Evolutionary conservation across 495 filamentous ascomycete genomes (phyloP), one percentile per base, ranked within the genome.

Genomic region (Sabuloglossum arenarium): DNA sequence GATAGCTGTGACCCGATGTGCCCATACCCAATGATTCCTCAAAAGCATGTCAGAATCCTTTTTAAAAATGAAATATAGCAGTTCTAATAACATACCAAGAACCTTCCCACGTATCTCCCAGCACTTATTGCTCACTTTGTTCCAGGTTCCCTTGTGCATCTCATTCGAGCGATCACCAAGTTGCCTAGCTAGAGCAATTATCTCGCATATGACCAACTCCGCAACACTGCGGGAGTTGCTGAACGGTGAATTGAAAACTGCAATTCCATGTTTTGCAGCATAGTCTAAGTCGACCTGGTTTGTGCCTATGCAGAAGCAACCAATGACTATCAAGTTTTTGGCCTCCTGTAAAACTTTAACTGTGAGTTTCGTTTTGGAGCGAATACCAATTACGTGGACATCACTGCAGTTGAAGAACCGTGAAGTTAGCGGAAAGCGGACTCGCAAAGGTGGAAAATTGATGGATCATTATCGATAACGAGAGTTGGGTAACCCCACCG

Each of bases 101-200:
- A 89, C 96, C 73, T 99, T 99, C 63, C 93, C 93, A 61, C 93
- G 80, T 59, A 99, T 85, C 67, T 97, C 93, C 90, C 93, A 96
- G 77, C 91, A 97, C 63, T 83, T 86, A 63, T 75, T 79, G 74
- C 86, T 91, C 58, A 96, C 89, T 69, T 97, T 99, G 68, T 99
- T 96, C 93, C 93, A 99, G 53, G 78, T 90, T 34, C 93, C 93
- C 43, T 75, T 73, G 72, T 97, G 93, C 77, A 99, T 81, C 73
- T 99, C 93, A 62, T 79, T 88, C 37, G 85, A 94, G 59, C 91
- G 85, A 66, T 99, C 93, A 43, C 87, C 82, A 59, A 97, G 75
- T 69, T 97, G 90, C 30, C 93, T 81, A 10, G 93, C 90, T 27
- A 99, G 79, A 28, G 74, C 68, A 66, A 99, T 94, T 61, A 99